These are phyloP conservation scores for Cryptococcus sp. DNA, from an alignment of 1,284 basidiomycete genomes.

Conservation along the genomic window DNA sequence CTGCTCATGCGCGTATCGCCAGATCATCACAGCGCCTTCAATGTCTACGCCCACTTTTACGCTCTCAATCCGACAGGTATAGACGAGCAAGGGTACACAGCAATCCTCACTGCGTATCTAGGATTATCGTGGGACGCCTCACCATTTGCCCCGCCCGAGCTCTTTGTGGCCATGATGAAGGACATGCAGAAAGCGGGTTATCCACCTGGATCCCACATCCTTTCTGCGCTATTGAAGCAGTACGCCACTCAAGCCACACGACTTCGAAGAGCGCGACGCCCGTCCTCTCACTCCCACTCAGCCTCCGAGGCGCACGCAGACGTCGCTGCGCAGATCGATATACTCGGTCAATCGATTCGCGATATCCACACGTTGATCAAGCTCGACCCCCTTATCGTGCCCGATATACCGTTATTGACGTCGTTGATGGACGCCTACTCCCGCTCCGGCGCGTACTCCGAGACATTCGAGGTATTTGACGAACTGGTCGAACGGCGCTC, in stretches of 20 bases:
- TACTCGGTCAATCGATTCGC: constrained; percentile 56
- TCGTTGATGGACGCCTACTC: constrained; percentile 89
- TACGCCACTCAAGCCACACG: constrained; percentile 40
- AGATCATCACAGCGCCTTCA: constrained; percentile 63
- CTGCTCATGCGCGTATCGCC: constrained; percentile 63
- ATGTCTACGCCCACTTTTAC: constrained; percentile 60
- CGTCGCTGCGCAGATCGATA: constrained; percentile 12
- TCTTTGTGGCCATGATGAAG: constrained; percentile 74
- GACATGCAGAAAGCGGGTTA: constrained; percentile 76
- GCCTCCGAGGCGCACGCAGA: not conserved
- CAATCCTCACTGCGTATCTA: constrained; percentile 66
- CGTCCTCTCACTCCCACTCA: not conserved
- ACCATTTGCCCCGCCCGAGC: constrained; percentile 60
- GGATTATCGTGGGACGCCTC: constrained; percentile 57
- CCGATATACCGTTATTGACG: constrained; percentile 77
- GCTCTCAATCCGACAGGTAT: constrained; percentile 55
- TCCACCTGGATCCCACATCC: constrained; percentile 63
- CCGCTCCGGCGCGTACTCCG: constrained; percentile 66
- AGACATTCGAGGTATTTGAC: constrained; percentile 80
- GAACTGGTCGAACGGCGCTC: constrained; percentile 63
- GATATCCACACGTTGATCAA: constrained; percentile 76
- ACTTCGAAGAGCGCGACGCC: constrained; percentile 9
- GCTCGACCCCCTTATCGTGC: constrained; percentile 71
- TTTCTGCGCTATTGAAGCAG: constrained; percentile 68
- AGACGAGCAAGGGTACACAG: constrained; percentile 61